A percentile compares a stretch with the other conserved stretches of the same genome.
Evolutionary conservation across 768 basidiomycete species (phyloP).

Genomic region (Fomitopsis pulvina): DNA sequence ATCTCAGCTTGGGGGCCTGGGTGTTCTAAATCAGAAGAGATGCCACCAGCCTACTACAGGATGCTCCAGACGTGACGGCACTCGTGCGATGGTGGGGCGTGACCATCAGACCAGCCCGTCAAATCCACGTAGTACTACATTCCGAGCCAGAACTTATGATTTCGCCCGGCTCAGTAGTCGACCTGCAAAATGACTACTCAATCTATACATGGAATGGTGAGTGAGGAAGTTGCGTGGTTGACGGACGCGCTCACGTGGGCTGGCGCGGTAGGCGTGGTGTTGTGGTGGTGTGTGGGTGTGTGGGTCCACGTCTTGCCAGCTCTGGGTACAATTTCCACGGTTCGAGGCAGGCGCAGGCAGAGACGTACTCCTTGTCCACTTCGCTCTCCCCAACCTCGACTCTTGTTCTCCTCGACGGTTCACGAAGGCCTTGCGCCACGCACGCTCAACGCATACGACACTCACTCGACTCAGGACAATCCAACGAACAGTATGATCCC

Average conservation of each 20-base stretch:
- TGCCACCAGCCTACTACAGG: too few species aligned
- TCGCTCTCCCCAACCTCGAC: conserved; percentile 25
- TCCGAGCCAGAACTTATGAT: too few species aligned
- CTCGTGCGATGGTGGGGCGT: too few species aligned
- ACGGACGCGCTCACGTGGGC: neutral
- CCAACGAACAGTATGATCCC: conserved; percentile 46
- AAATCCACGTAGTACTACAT: too few species aligned
- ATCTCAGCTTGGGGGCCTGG: too few species aligned
- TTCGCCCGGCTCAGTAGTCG: too few species aligned
- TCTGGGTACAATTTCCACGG: conserved; percentile 22
- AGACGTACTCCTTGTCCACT: conserved; percentile 11
- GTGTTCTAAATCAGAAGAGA: too few species aligned
- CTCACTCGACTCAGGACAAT: conserved; percentile 23
- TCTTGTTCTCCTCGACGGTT: conserved; percentile 25
- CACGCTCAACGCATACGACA: conserved; percentile 25
- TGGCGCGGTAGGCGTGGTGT: conserved; percentile 1
- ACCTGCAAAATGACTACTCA: too few species aligned
- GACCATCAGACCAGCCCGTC: too few species aligned
- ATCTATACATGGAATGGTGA: too few species aligned
- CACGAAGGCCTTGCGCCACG: conserved; percentile 32
- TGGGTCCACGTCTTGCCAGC: conserved; percentile 19
- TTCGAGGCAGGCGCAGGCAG: conserved; percentile 15
- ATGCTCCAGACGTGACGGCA: too few species aligned
- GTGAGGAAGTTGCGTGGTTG: too few species aligned
- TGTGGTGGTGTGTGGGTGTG: conserved; percentile 18